These are phyloP conservation scores for Fusarium sp. DNA, from an alignment of 2,329 filamentous ascomycete species.

Conservation along the genomic window DNA sequence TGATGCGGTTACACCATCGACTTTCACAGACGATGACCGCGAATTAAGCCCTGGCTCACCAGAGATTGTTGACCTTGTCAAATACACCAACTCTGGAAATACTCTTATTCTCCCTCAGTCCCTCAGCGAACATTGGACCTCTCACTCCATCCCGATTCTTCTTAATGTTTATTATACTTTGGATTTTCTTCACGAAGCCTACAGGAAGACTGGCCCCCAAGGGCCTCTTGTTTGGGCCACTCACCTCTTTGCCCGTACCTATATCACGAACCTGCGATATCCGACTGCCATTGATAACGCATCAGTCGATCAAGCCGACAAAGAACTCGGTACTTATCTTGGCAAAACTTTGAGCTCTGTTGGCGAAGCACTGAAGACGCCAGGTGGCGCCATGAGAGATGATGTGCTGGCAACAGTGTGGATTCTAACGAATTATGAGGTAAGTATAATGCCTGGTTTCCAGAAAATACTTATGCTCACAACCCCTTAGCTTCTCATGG, in stretches of 20 bases:
- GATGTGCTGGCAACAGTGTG: constrained; percentile 58
- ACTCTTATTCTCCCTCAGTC: constrained; percentile 36
- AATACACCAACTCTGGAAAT: constrained; percentile 14
- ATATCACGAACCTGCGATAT: constrained; percentile 54
- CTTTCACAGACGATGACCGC: constrained; percentile 20
- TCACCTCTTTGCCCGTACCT: constrained; percentile 58
- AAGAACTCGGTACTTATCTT: constrained; percentile 54
- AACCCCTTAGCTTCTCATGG: constrained; percentile 52
- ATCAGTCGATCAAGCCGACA: constrained; percentile 47
- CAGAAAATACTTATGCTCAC: constrained; percentile 22
- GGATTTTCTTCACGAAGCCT: constrained; percentile 53
- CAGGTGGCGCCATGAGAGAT: constrained; percentile 49
- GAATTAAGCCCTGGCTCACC: constrained; percentile 18
- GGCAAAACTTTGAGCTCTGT: constrained; percentile 56
- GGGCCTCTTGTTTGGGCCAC: constrained; percentile 57
- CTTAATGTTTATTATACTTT: constrained; percentile 56
- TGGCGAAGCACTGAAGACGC: constrained; percentile 53
- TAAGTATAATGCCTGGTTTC: constrained; percentile 18
- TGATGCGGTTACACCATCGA: constrained; percentile 25
- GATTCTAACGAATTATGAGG: constrained; percentile 58
- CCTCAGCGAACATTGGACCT: constrained; percentile 56
- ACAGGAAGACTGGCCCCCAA: constrained; percentile 43
- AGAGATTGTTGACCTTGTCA: constrained; percentile 20
- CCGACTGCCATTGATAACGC: constrained; percentile 49
- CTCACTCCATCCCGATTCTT: constrained; percentile 56